Percentiles rank a stretch among this genome's conserved stretches.
Conservation (phyloP, 805 yeast genomes). For the Lipomyces japonicus region DNA sequence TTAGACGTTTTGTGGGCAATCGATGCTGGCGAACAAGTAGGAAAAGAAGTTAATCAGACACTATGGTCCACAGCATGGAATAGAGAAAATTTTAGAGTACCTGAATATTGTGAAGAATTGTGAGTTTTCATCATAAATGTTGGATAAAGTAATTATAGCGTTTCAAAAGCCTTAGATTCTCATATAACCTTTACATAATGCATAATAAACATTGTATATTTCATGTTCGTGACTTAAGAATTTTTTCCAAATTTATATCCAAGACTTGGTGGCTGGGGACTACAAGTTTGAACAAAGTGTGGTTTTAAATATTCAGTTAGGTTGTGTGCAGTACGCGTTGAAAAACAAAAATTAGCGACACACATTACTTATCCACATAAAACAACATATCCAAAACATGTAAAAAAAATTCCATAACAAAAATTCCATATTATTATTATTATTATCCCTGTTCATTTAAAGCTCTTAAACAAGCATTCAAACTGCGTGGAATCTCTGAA, state of each 20-base stretch:
- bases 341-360: no score
- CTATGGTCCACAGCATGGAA: slow-evolving; percentile 31
- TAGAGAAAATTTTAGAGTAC: slow-evolving; percentile 14
- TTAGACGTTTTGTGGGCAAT: slow-evolving; percentile 92
- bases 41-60: slow-evolving; percentile 41
- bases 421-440: not conserved
- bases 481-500: slow-evolving; percentile 69
- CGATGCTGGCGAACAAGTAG: slow-evolving; percentile 65
- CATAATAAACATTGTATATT: no score
- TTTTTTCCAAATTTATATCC: no score
- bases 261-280: no score
- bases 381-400: not conserved
- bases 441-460: slow-evolving; percentile 8
- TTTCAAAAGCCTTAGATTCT: no score
- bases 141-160: not conserved
- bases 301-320: no score
- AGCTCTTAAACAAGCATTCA: slow-evolving; percentile 38
- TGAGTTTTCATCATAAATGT: not conserved
- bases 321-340: no score
- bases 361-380: no score
- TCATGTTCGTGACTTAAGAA: no score
- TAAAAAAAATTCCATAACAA: not conserved
- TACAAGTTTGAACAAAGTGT: no score
- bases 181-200: no score
- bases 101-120: slow-evolving; percentile 22